Evolutionary conservation across 2,329 filamentous ascomycete species (phyloP), one percentile per base, ranked within the genome.

Genomic region (Verticillium nubilum): DNA sequence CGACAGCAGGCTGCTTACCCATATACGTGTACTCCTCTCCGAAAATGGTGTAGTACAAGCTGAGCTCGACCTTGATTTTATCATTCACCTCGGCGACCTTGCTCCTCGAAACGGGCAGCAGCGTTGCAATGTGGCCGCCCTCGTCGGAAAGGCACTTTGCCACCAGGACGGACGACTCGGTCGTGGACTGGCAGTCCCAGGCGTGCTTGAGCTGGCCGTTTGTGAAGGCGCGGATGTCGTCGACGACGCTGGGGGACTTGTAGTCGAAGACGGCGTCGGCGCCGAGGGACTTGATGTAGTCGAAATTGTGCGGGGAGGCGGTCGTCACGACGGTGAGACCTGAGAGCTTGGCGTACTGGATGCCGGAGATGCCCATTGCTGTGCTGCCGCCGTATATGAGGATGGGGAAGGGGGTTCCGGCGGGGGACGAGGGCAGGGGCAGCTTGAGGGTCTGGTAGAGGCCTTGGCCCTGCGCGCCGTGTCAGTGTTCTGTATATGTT

Each of bases 321-420:
- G 70, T 73, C 28, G 72, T 59, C 54, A 71, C 59, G 19, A 74
- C 68, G 5, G 58, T 64, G 4, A 69, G 65, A 3, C 73, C 74
- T 2, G 74, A 75, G n/a, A 67, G 62, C 63, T 72, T 73, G 31
- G 72, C 72, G 63, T 65, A 73, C 59, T 75, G 72, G 59, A 76
- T 72, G 6, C 68, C 72, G 65, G 80, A 80, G 64, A 82, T 80
- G 73, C 77, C 78, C n/a, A 81, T 82, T 25, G 80, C 81, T 33
- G 77, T 83, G 67, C 80, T 80, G n/a, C 73, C 74, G 54, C 74
- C 76, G 55, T 78, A 76, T 61, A 75, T 73, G 52, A 77, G 68
- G 59, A 80, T 66, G 2, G 75, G 69, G 60, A 73, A 67, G 55
- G 73, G 67, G 23, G 72, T 69, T 31, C 69, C 70, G 35, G 68